phyloP scores from a whole-genome alignment of 371 early-diverging fungal genomes.

The Mortierella polycephala region DNA sequence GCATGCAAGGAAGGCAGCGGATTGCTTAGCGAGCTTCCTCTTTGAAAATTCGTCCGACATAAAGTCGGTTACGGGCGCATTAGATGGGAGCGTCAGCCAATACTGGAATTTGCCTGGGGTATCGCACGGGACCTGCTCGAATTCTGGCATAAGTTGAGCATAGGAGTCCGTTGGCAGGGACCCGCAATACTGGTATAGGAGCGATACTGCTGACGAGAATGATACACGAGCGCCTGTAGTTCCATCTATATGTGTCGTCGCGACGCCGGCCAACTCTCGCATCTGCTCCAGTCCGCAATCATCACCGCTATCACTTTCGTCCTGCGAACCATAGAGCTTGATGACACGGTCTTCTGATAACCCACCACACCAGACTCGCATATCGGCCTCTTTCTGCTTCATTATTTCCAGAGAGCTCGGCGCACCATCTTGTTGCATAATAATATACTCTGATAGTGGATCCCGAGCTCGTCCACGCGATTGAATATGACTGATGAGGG shows the following conservation, averaged over 20 bases:
- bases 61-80: conserved; percentile 68
- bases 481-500: conserved; percentile 86
- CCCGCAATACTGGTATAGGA: conserved; percentile 17
- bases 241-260: conserved; percentile 8
- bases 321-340: background rate
- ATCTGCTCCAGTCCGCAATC: conserved; percentile 4
- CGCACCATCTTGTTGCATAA: conserved; percentile 70
- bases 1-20: conserved; percentile 76
- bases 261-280: conserved; percentile 12
- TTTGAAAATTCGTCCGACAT: conserved; percentile 63
- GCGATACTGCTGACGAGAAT: conserved; percentile 1
- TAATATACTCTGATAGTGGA: conserved; percentile 73
- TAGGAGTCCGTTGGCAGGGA: conserved; percentile 25
- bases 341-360: conserved; percentile 12
- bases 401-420: conserved; percentile 54
- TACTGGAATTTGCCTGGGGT: conserved; percentile 41
- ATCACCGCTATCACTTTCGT: conserved; percentile 58
- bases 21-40: conserved; percentile 73
- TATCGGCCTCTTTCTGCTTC: conserved; percentile 59
- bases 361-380: conserved; percentile 62
- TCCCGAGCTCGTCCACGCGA: conserved; percentile 93
- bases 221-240: conserved; percentile 27
- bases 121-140: background rate
- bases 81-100: conserved; percentile 68
- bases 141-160: conserved; percentile 8